These are phyloP conservation scores for Boehmeria nivea DNA, from an alignment of 306 rosid genomes.

Conservation along the genomic window DNA sequence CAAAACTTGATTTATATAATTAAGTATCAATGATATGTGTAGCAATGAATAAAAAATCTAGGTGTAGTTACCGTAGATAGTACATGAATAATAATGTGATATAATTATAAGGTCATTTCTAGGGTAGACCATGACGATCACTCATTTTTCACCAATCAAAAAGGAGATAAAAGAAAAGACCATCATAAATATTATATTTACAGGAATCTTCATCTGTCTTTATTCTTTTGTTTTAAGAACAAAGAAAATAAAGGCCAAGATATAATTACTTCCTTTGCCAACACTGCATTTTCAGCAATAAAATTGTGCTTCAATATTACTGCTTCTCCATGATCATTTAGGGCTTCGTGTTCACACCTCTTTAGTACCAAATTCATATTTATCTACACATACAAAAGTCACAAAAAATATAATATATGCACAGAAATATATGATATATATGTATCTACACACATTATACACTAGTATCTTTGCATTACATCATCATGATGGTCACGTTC, in stretches of 20 bases:
- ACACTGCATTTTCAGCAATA: slow-evolving; percentile 36
- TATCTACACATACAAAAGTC: background rate
- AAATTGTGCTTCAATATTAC: slow-evolving; percentile 22
- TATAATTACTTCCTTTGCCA: slow-evolving; percentile 50
- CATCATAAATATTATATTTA: background rate
- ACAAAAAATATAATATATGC: no score
- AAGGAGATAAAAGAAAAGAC: background rate
- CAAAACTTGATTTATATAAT: no score
- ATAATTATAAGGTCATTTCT: background rate
- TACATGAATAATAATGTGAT: no score
- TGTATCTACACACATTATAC: background rate
- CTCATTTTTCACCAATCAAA: background rate
- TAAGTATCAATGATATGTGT: no score
- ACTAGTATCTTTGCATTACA: background rate
- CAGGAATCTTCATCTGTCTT: slow-evolving; percentile 5
- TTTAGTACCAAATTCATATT: background rate
- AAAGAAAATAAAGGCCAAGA: slow-evolving; percentile 15
- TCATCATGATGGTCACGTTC: slow-evolving; percentile 14
- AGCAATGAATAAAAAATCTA: no score
- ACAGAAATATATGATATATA: slow-evolving; percentile 5
- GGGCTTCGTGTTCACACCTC: slow-evolving; percentile 33
- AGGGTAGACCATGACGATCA: background rate
- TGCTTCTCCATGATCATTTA: slow-evolving; percentile 19
- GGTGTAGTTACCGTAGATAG: no score
- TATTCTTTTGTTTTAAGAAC: background rate